A percentile compares a stretch with the other conserved stretches of the same genome.
Conservation (phyloP, 2,329 filamentous ascomycete species). For the Xylariales sp. region DNA sequence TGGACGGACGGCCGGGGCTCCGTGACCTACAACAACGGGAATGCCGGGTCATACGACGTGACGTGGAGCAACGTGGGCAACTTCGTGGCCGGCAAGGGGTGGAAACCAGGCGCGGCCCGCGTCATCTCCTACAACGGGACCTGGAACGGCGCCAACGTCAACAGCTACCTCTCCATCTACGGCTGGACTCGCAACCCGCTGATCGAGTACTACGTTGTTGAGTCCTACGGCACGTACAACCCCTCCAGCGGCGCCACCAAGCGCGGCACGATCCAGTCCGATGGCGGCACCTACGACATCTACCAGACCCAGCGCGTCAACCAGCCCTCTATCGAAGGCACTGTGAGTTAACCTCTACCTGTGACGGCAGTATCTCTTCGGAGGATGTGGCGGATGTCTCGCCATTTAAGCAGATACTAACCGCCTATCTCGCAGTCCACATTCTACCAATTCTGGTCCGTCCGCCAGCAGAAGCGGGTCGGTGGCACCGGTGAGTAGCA, state of each 20-base stretch:
- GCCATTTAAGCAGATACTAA: conserved; percentile 7
- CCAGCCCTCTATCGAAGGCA: conserved; percentile 59
- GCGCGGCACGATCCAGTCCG: conserved; percentile 49
- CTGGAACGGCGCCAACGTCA: conserved; percentile 48
- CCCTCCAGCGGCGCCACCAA: conserved; percentile 47
- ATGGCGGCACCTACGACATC: conserved; percentile 52
- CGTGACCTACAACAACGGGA: conserved; percentile 67
- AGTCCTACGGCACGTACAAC: conserved; percentile 52
- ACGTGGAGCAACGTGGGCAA: conserved; percentile 62
- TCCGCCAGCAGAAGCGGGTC: conserved; percentile 61
- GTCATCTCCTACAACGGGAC: conserved; percentile 49
- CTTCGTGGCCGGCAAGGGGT: conserved; percentile 65
- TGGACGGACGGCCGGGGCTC: conserved; percentile 67
- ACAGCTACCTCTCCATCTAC: conserved; percentile 60
- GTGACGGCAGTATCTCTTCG: not conserved
- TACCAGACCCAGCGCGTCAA: conserved; percentile 54
- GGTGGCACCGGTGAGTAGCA: conserved; percentile 48
- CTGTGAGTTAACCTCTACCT: conserved; percentile 35
- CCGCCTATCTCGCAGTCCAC: conserved; percentile 45
- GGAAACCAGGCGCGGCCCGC: conserved; percentile 54
- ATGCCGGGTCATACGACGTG: conserved; percentile 62
- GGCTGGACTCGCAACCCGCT: conserved; percentile 54
- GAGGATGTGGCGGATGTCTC: not conserved
- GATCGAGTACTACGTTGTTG: conserved; percentile 56
- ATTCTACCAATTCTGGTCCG: conserved; percentile 65